These are phyloP conservation scores for Aureobasidium subglaciale DNA, from an alignment of 2,329 filamentous ascomycete species.

Conservation along the genomic window DNA sequence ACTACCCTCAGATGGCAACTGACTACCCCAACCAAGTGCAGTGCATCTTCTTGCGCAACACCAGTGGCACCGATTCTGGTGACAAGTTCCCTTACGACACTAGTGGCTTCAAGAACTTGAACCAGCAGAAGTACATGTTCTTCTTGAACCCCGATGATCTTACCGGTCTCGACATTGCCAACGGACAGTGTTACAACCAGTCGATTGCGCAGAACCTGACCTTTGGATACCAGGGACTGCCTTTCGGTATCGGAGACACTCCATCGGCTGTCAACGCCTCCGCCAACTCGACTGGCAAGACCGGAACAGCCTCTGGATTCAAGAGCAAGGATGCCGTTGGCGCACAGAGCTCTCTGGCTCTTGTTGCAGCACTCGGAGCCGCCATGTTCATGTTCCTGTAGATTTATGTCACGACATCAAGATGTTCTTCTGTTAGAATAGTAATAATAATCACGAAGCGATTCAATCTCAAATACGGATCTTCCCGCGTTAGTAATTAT, in stretches of 20 bases:
- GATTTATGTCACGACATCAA: not conserved
- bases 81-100: slow-evolving; percentile 73
- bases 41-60: slow-evolving; percentile 73
- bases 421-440: slow-evolving; percentile 9
- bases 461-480: not conserved
- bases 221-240: slow-evolving; percentile 53
- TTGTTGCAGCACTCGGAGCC: slow-evolving; percentile 10
- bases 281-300: slow-evolving; percentile 17
- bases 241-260: slow-evolving; percentile 20
- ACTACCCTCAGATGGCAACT: slow-evolving; percentile 51
- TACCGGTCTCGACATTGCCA: slow-evolving; percentile 55
- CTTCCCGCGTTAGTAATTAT: not conserved
- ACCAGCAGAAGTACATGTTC: slow-evolving; percentile 68
- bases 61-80: slow-evolving; percentile 57
- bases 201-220: slow-evolving; percentile 64
- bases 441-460: slow-evolving; percentile 1
- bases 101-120: slow-evolving; percentile 58
- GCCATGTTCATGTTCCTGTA: slow-evolving; percentile 16
- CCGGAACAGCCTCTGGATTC: slow-evolving; percentile 8
- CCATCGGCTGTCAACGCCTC: slow-evolving; percentile 16
- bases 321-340: slow-evolving; percentile 12
- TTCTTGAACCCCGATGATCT: slow-evolving; percentile 67
- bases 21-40: slow-evolving; percentile 65
- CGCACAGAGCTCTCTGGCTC: slow-evolving; percentile 12
- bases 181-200: slow-evolving; percentile 61